Conservation (phyloP, 2,329 filamentous ascomycete species). For the Biscogniauxia mediterranea region DNA sequence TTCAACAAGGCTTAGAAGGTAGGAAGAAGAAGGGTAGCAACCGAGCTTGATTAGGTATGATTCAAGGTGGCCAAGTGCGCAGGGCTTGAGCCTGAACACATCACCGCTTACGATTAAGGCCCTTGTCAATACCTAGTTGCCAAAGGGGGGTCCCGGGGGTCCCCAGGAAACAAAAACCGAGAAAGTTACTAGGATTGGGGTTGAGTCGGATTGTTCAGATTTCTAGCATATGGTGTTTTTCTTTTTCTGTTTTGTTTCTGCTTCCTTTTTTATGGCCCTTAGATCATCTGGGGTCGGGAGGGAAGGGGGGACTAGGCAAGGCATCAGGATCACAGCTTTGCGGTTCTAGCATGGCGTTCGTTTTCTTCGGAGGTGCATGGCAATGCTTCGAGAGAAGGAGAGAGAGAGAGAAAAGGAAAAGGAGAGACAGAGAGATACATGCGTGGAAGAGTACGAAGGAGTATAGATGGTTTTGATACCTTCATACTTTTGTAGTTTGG, state of each 20-base stretch:
- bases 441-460: background rate
- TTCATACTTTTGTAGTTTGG: background rate
- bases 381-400: background rate
- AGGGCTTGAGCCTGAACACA: too few relatives aligned
- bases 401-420: background rate
- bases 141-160: too few relatives aligned
- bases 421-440: background rate
- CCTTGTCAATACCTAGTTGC: too few relatives aligned
- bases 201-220: background rate
- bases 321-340: background rate
- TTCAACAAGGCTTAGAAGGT: constrained; percentile 45
- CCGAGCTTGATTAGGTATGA: too few relatives aligned
- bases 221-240: background rate
- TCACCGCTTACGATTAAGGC: too few relatives aligned
- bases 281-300: too few relatives aligned
- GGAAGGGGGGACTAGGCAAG: background rate
- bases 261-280: background rate
- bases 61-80: background rate
- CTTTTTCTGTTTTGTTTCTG: background rate
- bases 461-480: background rate
- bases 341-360: background rate
- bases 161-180: background rate
- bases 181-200: background rate
- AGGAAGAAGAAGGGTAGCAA: background rate
- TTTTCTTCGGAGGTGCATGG: background rate